These are phyloP conservation scores for Alnus glutinosa DNA, from an alignment of 306 rosid genomes.

Conservation along the genomic window DNA sequence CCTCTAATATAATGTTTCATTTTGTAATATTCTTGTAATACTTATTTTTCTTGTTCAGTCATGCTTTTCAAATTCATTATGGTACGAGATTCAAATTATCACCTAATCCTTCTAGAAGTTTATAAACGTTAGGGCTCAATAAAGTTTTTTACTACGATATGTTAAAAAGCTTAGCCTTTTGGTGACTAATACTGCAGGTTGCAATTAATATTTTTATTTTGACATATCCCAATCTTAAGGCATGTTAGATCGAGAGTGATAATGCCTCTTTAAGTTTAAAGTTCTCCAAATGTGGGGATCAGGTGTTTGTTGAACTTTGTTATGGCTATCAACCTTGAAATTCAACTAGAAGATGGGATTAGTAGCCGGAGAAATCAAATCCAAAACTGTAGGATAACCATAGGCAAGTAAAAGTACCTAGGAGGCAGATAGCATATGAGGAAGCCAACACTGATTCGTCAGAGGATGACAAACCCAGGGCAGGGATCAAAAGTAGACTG, in stretches of 20 bases:
- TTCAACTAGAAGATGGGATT: neutral
- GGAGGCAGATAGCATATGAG: neutral
- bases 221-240: neutral
- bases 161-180: neutral
- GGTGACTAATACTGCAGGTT: neutral
- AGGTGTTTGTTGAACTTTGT: conserved; percentile 1
- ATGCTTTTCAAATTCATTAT: neutral
- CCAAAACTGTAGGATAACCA: conserved; percentile 13
- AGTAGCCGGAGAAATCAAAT: neutral
- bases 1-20: conserved; percentile 17
- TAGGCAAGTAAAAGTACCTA: neutral
- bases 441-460: neutral
- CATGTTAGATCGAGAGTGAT: neutral
- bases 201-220: neutral
- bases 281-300: neutral
- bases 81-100: conserved; percentile 1
- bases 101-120: neutral
- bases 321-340: neutral
- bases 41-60: neutral
- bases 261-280: neutral
- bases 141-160: neutral
- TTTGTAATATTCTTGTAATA: conserved; percentile 8
- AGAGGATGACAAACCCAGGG: neutral
- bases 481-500: neutral
- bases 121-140: conserved; percentile 10